Base-by-base conservation (phyloP, 331 rosid genomes). In the Prunus yedoensis region DNA sequence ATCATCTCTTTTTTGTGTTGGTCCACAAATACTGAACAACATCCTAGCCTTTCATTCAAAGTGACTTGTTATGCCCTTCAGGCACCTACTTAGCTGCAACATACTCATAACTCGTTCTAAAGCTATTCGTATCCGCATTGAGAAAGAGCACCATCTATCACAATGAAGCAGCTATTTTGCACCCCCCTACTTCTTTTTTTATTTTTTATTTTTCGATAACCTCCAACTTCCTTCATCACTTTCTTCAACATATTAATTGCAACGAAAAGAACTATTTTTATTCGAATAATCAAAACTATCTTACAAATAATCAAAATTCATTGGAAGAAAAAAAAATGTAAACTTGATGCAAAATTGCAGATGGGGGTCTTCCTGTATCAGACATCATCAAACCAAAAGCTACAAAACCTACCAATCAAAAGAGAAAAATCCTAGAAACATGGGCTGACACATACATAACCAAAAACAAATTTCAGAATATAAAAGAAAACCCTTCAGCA, bases 21-120 rank as follows among this genome's bases (percentile, higher is more conserved):
- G 56, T 45, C 56, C 56, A 67, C 20, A 67, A 45, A 1, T 54
- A 67, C 35, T 67, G 27, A 68, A 3, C 41, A 68, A 68, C 25
- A 49, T 50, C 73, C 16, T 28, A 69, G 56, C 17, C 61, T 69
- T 69, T 51, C 47, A 28, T 51, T 70, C 62, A 51, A 68, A 59
- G 65, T 59, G 57, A 52, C 58, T 21, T 46, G n/a, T 16, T 67
- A 45, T 13, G 28, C 35, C 35, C 35, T 70, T 43, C 50, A 12
- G 64, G 18, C 25, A 53, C 15, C 13, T 32, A 70, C 13, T 70
- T 4, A 32, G 63, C 51, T 30, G 49, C 49, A 10, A 10, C 16
- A 18, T 38, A 18, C 69, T 38, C 50, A 64, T 8, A 8, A 45
- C 69, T 65, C 52, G 5, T 47, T 13, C 52, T n/a, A 56, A 20